phyloP scores from a whole-genome alignment of 106 monocot species.

The Acanthochlamys bracteata region DNA sequence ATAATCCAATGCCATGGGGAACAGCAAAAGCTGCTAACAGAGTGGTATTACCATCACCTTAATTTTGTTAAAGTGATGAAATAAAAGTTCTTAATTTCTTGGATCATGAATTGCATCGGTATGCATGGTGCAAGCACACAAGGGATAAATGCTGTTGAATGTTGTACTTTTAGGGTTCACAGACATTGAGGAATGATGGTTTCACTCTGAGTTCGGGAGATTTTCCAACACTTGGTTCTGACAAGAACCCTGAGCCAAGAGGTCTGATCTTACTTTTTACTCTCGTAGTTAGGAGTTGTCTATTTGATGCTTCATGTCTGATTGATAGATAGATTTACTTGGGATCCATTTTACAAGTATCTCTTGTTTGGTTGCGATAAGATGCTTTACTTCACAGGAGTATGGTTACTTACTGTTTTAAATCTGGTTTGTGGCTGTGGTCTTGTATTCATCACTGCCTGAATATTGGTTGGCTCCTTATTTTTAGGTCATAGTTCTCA shows the following conservation, averaged over 20 bases:
- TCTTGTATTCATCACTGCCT: too few relatives aligned
- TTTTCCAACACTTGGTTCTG: constrained; percentile 84
- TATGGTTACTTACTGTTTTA: not conserved
- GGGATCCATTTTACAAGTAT: too few relatives aligned
- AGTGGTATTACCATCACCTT: constrained; percentile 23
- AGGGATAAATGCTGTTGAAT: too few relatives aligned
- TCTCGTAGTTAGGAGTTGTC: not conserved
- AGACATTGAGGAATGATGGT: constrained; percentile 24
- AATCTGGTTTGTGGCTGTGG: too few relatives aligned
- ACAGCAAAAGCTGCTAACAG: constrained; percentile 28
- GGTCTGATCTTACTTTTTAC: not conserved
- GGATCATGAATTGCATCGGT: not conserved
- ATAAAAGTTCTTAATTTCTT: not conserved
- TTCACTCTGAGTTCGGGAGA: constrained; percentile 84
- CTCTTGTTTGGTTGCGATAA: not conserved
- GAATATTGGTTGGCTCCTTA: not conserved
- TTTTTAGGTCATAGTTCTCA: constrained; percentile 53
- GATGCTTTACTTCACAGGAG: not conserved
- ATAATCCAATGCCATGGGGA: constrained; percentile 34
- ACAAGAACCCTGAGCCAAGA: constrained; percentile 42
- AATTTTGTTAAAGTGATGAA: not conserved
- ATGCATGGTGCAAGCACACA: too few relatives aligned
- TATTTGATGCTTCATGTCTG: not conserved
- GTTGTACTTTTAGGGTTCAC: constrained; percentile 20
- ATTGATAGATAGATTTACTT: too few relatives aligned